A percentile compares a stretch with the other conserved stretches of the same genome.
These are phyloP conservation scores for Tricladium varicosporioides DNA, from an alignment of 2,329 filamentous ascomycete species.

Conservation along the genomic window DNA sequence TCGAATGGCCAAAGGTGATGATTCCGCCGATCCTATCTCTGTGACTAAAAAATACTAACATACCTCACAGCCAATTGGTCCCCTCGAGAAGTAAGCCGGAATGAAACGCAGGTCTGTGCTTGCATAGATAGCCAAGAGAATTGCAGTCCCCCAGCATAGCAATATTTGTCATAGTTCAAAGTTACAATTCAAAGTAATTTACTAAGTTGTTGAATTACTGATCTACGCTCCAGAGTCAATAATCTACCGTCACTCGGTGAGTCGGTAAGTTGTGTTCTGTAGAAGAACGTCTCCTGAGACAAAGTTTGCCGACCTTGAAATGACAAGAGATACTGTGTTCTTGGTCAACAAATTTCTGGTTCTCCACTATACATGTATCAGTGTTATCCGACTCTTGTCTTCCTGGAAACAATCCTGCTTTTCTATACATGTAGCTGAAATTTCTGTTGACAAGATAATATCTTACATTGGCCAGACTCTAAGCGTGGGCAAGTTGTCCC, in stretches of 20 bases:
- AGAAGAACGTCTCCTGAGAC: neutral
- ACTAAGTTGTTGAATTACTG: too few relatives aligned
- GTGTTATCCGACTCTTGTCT: neutral
- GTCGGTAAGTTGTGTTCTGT: neutral
- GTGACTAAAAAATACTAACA: neutral
- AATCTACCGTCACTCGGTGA: neutral
- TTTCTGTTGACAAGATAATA: too few relatives aligned
- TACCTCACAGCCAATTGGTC: neutral
- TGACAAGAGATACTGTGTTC: neutral
- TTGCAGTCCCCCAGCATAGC: too few relatives aligned
- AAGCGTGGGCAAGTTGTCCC: neutral
- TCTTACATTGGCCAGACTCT: too few relatives aligned
- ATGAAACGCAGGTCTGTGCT: too few relatives aligned
- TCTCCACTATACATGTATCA: neutral
- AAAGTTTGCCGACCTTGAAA: neutral
- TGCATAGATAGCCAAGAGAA: too few relatives aligned
- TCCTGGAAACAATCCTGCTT: neutral
- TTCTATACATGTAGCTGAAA: too few relatives aligned
- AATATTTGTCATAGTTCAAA: too few relatives aligned
- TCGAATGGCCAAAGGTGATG: conserved; percentile 35
- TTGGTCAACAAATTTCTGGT: neutral
- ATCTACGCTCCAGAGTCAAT: neutral
- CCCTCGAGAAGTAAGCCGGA: neutral
- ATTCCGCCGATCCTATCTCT: neutral
- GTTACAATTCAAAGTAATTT: too few relatives aligned